phyloP scores from a whole-genome alignment of 75 land plant species.

The Isoetes taiwanensis region DNA sequence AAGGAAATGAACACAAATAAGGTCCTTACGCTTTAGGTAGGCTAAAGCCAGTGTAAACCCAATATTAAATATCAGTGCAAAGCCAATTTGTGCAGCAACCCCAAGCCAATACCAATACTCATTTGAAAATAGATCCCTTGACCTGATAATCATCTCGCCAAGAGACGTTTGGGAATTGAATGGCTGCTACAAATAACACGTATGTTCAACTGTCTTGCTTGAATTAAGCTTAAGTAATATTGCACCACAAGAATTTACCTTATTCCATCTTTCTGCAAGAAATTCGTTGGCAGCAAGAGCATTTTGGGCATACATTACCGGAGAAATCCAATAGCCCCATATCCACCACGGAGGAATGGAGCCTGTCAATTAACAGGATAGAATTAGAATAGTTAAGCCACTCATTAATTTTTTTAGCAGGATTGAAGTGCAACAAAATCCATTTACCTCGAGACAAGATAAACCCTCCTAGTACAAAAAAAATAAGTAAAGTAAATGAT shows the following conservation, averaged over 20 bases:
- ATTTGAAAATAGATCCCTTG: conserved; percentile 35
- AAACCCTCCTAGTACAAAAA: conserved; percentile 34
- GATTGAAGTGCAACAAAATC: neutral
- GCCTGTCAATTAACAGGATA: conserved; percentile 19
- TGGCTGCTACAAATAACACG: too few relatives aligned
- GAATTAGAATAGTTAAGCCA: neutral
- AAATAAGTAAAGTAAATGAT: conserved; percentile 18
- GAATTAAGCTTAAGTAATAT: too few relatives aligned
- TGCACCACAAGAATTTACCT: too few relatives aligned
- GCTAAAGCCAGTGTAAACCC: conserved; percentile 32
- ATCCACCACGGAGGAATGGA: conserved; percentile 62
- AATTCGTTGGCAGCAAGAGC: conserved; percentile 56
- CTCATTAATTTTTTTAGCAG: too few relatives aligned
- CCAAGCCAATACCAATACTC: conserved; percentile 81
- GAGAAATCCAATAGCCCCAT: conserved; percentile 85
- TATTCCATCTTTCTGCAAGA: conserved; percentile 47
- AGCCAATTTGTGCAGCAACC: conserved; percentile 51
- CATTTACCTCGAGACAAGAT: conserved; percentile 20
- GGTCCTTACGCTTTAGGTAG: conserved; percentile 48
- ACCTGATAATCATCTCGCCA: conserved; percentile 32
- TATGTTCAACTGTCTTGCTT: too few relatives aligned
- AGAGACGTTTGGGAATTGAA: conserved; percentile 11
- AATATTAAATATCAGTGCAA: conserved; percentile 39
- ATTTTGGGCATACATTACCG: conserved; percentile 58
- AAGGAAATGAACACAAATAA: neutral